phyloP scores from a whole-genome alignment of 2,329 filamentous ascomycete species.

The Phialophora expanda region DNA sequence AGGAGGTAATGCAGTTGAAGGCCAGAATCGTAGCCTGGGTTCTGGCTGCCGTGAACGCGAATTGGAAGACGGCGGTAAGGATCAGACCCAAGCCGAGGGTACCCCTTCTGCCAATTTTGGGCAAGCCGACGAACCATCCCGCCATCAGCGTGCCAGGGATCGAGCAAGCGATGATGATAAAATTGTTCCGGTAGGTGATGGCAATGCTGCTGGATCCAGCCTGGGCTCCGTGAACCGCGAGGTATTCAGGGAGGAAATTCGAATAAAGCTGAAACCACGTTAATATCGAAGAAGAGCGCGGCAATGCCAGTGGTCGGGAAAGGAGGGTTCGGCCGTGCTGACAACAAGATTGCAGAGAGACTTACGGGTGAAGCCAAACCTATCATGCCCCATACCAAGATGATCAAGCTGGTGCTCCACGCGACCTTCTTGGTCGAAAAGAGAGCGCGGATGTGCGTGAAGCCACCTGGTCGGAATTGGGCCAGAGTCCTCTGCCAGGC shows the following conservation, averaged over 20 bases:
- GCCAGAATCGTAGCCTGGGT: constrained; percentile 67
- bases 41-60: constrained; percentile 72
- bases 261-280: constrained; percentile 63
- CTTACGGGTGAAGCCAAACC: constrained; percentile 65
- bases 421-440: constrained; percentile 70
- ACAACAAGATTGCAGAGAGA: not conserved
- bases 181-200: constrained; percentile 75
- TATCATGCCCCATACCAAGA: constrained; percentile 75
- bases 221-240: constrained; percentile 65
- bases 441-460: constrained; percentile 66
- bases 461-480: constrained; percentile 22
- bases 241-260: constrained; percentile 62
- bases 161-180: constrained; percentile 68
- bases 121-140: constrained; percentile 66
- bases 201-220: constrained; percentile 72
- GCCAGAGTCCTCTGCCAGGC: constrained; percentile 45
- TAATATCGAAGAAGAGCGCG: not conserved
- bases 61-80: constrained; percentile 70
- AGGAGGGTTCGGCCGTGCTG: not conserved
- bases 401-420: constrained; percentile 59
- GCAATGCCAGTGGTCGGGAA: not conserved
- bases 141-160: constrained; percentile 74
- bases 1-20: constrained; percentile 71
- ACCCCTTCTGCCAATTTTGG: constrained; percentile 70
- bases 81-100: constrained; percentile 68